These are phyloP conservation scores for Peterozyma xylosa DNA, from an alignment of 805 yeast species.

Conservation along the genomic window DNA sequence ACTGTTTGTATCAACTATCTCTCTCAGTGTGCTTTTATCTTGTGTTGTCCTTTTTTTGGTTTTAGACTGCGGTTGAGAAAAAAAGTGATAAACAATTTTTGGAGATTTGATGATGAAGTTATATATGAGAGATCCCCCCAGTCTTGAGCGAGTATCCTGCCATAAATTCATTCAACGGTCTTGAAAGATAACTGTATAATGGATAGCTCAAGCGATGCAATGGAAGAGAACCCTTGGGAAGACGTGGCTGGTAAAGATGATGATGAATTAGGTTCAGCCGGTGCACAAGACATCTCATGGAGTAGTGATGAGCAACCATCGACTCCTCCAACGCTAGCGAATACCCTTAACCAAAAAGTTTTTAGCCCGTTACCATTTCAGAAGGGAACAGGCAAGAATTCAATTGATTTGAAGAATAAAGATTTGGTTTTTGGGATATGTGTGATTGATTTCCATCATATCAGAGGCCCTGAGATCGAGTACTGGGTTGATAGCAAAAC, in stretches of 20 bases:
- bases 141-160: no score
- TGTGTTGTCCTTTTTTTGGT: no score
- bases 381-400: not conserved
- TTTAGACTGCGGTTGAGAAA: no score
- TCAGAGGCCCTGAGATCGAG: conserved; percentile 90
- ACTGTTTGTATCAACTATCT: no score
- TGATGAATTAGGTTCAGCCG: not conserved
- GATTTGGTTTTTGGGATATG: conserved; percentile 70
- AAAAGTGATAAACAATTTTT: no score
- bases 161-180: no score
- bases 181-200: no score
- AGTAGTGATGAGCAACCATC: not conserved
- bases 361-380: not conserved
- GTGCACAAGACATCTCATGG: not conserved
- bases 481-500: conserved; percentile 61
- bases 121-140: no score
- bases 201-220: no score
- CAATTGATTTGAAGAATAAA: conserved; percentile 1
- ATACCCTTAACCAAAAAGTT: not conserved
- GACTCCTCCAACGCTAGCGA: not conserved
- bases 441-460: conserved; percentile 87
- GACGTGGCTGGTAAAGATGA: not conserved
- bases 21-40: no score
- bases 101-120: no score
- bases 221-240: conserved; percentile 1